These are phyloP conservation scores for Mucor ambiguus DNA, from an alignment of 371 early-diverging fungal species.

Conservation along the genomic window DNA sequence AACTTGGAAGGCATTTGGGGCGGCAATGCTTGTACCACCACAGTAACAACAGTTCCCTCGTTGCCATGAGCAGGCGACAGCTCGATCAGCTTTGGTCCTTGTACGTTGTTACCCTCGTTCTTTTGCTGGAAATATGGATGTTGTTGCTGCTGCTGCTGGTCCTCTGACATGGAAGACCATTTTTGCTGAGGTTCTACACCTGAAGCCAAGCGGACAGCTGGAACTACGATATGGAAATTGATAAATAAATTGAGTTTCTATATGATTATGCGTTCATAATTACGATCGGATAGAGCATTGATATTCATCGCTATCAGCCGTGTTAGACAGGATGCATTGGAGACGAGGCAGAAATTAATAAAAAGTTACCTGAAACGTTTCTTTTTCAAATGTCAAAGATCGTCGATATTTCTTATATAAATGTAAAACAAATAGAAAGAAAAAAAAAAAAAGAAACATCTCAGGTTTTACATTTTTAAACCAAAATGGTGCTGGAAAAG, in stretches of 20 bases:
- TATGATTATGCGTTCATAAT: background rate
- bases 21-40: background rate
- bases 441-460: background rate
- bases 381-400: background rate
- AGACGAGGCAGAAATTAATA: background rate
- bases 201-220: background rate
- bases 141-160: background rate
- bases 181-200: background rate
- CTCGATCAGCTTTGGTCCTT: background rate
- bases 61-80: slow-evolving; percentile 6
- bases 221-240: background rate
- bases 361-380: slow-evolving; percentile 2
- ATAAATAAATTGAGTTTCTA: background rate
- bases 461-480: background rate
- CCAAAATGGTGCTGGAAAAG: background rate
- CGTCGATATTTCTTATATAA: background rate
- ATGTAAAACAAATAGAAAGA: background rate
- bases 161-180: background rate
- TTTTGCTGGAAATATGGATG: background rate
- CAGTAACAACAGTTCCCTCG: slow-evolving; percentile 13
- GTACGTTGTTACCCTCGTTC: background rate
- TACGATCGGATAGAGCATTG: background rate
- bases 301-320: background rate
- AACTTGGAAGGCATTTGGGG: slow-evolving; percentile 18
- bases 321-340: background rate